Conservation (phyloP, 2,329 filamentous ascomycete genomes). For the Penicillium sp. region DNA sequence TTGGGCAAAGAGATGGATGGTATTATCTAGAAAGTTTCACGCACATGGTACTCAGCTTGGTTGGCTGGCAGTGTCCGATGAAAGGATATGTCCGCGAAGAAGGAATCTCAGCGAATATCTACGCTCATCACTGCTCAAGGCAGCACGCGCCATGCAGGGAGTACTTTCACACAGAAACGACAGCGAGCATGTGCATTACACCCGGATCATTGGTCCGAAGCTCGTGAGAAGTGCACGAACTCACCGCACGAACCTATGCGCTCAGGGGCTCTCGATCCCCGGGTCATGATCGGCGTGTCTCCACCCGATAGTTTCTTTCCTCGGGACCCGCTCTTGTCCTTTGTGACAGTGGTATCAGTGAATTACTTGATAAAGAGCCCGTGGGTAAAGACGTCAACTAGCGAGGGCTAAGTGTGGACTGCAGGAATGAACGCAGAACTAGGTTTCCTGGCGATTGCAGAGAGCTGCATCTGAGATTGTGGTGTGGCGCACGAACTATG, state of each 20-base stretch:
- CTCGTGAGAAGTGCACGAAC: not conserved
- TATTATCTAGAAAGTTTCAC: constrained; percentile 7
- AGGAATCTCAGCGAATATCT: constrained; percentile 1
- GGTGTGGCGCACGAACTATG: constrained; percentile 15
- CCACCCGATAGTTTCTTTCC: constrained; percentile 12
- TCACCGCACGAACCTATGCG: constrained; percentile 6
- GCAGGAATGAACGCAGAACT: too few species aligned
- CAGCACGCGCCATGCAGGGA: constrained; percentile 4
- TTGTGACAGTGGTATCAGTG: not conserved
- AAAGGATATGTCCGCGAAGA: not conserved
- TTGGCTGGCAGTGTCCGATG: constrained; percentile 3
- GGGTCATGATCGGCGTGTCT: constrained; percentile 9
- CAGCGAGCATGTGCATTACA: constrained; percentile 7
- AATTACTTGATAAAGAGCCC: not conserved
- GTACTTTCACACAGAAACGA: not conserved
- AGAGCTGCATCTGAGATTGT: not conserved
- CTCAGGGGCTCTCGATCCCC: constrained; percentile 10
- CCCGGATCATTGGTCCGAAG: constrained; percentile 5
- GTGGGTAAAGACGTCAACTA: too few species aligned
- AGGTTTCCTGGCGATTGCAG: not conserved
- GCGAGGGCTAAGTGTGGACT: too few species aligned
- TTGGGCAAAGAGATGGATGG: constrained; percentile 3
- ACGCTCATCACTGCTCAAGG: constrained; percentile 1
- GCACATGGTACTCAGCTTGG: constrained; percentile 5
- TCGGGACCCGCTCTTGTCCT: constrained; percentile 3